These are phyloP conservation scores for Ceratobasidium sp. DNA, from an alignment of 1,284 basidiomycete species.

Conservation along the genomic window DNA sequence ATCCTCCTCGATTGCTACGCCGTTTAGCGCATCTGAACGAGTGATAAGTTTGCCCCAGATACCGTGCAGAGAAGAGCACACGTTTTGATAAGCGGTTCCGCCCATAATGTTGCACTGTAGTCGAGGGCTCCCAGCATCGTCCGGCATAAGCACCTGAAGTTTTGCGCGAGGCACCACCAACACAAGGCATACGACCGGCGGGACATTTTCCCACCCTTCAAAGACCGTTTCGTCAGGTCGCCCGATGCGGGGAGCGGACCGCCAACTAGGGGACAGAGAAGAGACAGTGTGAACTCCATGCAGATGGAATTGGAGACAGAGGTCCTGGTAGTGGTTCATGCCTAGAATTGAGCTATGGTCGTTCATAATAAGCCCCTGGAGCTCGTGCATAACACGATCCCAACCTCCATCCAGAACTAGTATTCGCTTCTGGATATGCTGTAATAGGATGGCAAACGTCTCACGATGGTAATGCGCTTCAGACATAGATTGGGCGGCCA, in stretches of 20 bases:
- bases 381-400: not conserved
- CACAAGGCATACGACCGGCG: slow-evolving; percentile 16
- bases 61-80: not conserved
- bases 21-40: not conserved
- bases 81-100: not conserved
- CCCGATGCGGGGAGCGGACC: not conserved
- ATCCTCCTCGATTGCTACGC: slow-evolving; percentile 9
- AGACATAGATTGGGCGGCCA: not conserved
- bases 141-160: not conserved
- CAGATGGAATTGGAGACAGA: slow-evolving; percentile 17
- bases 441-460: not conserved
- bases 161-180: slow-evolving; percentile 17
- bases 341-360: not conserved
- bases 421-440: not conserved
- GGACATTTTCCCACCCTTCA: not conserved
- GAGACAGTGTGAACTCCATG: not conserved
- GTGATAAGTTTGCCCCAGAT: slow-evolving; percentile 7
- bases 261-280: slow-evolving; percentile 11
- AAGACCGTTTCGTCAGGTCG: not conserved
- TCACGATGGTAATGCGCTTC: slow-evolving; percentile 13
- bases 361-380: not conserved
- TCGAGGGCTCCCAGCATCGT: not conserved
- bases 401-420: not conserved
- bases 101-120: not conserved
- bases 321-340: slow-evolving; percentile 4